These are phyloP conservation scores for Daldinia grandis DNA, from an alignment of 495 filamentous ascomycete genomes.

Conservation along the genomic window DNA sequence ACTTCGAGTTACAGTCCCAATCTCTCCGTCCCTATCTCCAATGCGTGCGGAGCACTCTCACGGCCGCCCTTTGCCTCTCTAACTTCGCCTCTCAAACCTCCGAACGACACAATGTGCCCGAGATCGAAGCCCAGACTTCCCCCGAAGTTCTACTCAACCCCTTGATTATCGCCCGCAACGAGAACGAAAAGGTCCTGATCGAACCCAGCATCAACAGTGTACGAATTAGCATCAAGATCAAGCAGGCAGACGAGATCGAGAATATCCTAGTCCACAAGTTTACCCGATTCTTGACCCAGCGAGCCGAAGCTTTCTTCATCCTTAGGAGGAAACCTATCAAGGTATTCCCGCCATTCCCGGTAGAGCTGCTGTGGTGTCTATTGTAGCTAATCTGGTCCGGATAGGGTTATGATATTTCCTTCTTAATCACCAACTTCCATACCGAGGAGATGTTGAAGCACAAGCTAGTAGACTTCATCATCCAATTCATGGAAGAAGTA, in stretches of 20 bases:
- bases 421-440: constrained; percentile 97
- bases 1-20: constrained; percentile 79
- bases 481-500: constrained; percentile 99
- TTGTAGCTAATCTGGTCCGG: constrained; percentile 1
- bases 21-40: constrained; percentile 97
- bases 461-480: constrained; percentile 98
- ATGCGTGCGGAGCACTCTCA: constrained; percentile 92
- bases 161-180: constrained; percentile 85
- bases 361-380: neutral
- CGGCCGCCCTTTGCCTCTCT: constrained; percentile 90
- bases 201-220: constrained; percentile 97
- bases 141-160: constrained; percentile 97
- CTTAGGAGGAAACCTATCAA: constrained; percentile 93
- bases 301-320: constrained; percentile 98
- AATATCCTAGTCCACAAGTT: constrained; percentile 98
- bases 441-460: constrained; percentile 98
- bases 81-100: constrained; percentile 97
- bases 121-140: constrained; percentile 90
- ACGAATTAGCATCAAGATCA: constrained; percentile 95
- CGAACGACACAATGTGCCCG: constrained; percentile 97
- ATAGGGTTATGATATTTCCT: constrained; percentile 98
- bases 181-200: constrained; percentile 92
- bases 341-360: constrained; percentile 57
- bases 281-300: constrained; percentile 91
- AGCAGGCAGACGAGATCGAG: constrained; percentile 99